Base-by-base conservation (phyloP, 2,329 filamentous ascomycete genomes). In the Colletotrichum sp. region DNA sequence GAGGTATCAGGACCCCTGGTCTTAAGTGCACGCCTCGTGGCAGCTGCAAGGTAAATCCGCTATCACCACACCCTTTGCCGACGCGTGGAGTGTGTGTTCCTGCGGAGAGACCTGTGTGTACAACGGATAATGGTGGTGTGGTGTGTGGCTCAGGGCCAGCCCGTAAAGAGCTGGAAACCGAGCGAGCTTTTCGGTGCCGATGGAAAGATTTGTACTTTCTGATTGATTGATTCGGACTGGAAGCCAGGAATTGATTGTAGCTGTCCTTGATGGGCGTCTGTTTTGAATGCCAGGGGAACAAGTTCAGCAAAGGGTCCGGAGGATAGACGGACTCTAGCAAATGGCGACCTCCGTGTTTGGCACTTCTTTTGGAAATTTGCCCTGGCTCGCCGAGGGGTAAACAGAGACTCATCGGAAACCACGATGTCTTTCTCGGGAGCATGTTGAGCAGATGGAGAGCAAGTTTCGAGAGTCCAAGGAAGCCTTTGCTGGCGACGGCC, bases 21-120 rank as follows among this genome's bases (percentile, higher is more conserved):
- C 70, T 66, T 76, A 76, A 74, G 49, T 67, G 60, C 75, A 74
- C 75, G 62, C 75, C 75, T 75, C 75, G 75, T 76, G 75, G 75
- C 75, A 76, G 24, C 71, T 76, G 75, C 67, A 68, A 75, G 71
- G 75, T 76, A 75, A 71, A 75, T 76, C 75, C 34, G 49, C 71
- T 76, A 76, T 76, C 39, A 18, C 36, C 75, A 76, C 75, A 30
- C 75, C 75, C 67, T 49, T 6, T 52, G 72, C 60, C 44, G 71
- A 62, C 55, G 55, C 44, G 34, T 60, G 66, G 71, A 44, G 60
- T 34, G 49, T 36, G 32, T 72, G n/a, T 13, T 34, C n/a, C 15
- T 62, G 62, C 59, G 59, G 21, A 52, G 44, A 52, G 44, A 52
- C 10, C 44, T 52, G 44, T 52, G 44, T 21, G 39, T 49, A n/a